phyloP scores from a whole-genome alignment of 441 rosid genomes.

The Viola pubescens region DNA sequence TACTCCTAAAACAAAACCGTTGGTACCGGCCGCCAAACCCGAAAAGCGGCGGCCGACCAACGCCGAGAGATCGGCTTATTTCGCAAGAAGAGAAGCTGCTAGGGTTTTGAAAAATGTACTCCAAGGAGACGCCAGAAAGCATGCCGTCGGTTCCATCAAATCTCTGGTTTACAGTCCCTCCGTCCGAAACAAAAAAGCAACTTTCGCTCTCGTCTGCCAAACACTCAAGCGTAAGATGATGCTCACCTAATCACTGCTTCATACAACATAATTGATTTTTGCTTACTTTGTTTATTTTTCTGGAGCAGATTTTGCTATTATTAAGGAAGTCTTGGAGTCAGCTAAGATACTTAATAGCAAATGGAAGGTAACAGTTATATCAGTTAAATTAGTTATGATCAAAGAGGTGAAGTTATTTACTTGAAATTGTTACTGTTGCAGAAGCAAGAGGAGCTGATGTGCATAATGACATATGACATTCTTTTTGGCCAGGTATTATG shows the following conservation, averaged over 20 bases:
- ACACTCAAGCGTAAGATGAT: conserved; percentile 60
- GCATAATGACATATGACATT: conserved; percentile 55
- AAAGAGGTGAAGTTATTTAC: neutral
- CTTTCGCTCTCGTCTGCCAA: conserved; percentile 85
- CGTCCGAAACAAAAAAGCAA: conserved; percentile 69
- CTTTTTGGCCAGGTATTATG: conserved; percentile 75
- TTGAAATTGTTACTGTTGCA: conserved; percentile 22
- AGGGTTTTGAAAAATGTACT: conserved; percentile 57
- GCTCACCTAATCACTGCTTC: neutral
- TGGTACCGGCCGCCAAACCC: conserved; percentile 22
- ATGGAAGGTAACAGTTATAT: conserved; percentile 54
- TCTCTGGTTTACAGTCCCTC: conserved; percentile 75
- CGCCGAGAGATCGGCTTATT: conserved; percentile 67
- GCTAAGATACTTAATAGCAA: conserved; percentile 49
- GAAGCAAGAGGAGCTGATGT: conserved; percentile 70
- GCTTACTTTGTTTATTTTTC: neutral
- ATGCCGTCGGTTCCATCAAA: conserved; percentile 69
- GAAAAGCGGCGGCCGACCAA: conserved; percentile 24
- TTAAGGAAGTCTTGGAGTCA: conserved; percentile 61
- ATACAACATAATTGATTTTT: neutral
- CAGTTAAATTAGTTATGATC: too few relatives aligned
- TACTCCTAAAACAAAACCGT: conserved; percentile 17
- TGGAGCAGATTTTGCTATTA: conserved; percentile 51
- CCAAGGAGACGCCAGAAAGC: conserved; percentile 70
- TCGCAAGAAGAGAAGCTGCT: conserved; percentile 80